Conservation (phyloP, 1,284 basidiomycete genomes). For the Ustilago bromivora region DNA sequence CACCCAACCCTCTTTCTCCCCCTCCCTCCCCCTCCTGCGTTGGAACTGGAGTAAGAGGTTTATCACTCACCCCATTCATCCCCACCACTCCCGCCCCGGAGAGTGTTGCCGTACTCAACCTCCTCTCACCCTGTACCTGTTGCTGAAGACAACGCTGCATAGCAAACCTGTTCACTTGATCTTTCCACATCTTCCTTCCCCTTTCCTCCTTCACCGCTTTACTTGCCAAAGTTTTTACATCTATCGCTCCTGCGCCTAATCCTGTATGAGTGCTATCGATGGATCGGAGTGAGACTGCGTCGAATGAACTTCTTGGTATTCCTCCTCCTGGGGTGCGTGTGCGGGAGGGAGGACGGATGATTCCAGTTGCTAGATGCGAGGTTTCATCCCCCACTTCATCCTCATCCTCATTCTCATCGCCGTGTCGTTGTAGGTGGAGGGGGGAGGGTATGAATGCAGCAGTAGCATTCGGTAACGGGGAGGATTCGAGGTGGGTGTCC, state of each 20-base stretch:
- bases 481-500: conserved; percentile 26
- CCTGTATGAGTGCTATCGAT: conserved; percentile 5
- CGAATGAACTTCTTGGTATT: conserved; percentile 32
- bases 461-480: conserved; percentile 9
- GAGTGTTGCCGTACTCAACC: conserved; percentile 18
- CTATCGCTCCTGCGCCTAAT: conserved; percentile 9
- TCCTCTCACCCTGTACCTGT: conserved; percentile 1
- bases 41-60: conserved; percentile 15
- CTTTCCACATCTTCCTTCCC: conserved; percentile 36
- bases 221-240: conserved; percentile 34
- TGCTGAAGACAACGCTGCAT: conserved; percentile 31
- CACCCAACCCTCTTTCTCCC: background rate
- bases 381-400: background rate
- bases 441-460: conserved; percentile 15
- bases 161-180: conserved; percentile 33
- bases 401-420: too few relatives aligned
- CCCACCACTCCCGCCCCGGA: background rate
- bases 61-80: background rate
- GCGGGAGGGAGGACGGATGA: conserved; percentile 17
- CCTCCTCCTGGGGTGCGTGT: conserved; percentile 6
- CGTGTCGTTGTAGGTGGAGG: background rate
- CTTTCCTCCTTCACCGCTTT: conserved; percentile 37
- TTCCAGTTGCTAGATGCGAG: background rate
- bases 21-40: conserved; percentile 15
- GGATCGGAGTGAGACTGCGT: conserved; percentile 28